Evolutionary conservation across 129 eudicot genomes (phyloP).

Genomic region (Artemisia annua): DNA sequence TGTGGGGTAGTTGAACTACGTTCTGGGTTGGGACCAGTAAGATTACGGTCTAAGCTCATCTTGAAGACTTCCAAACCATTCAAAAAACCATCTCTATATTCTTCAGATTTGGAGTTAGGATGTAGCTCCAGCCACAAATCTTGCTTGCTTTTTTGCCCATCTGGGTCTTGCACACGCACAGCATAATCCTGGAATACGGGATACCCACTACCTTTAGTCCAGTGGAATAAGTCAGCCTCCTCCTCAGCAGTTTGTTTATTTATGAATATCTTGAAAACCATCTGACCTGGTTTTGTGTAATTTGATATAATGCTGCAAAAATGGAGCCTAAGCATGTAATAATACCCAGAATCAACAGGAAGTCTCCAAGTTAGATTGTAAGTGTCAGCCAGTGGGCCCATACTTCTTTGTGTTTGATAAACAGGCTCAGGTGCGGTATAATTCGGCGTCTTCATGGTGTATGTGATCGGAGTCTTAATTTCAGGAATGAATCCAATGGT

Average conservation of each 20-base stretch:
- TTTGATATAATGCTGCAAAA: slow-evolving; percentile 40
- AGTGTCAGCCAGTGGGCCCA: not conserved
- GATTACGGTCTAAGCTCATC: too few relatives aligned
- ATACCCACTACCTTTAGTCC: slow-evolving; percentile 22
- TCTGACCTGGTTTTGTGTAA: not conserved
- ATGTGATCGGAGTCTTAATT: slow-evolving; percentile 24
- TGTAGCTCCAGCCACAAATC: slow-evolving; percentile 25
- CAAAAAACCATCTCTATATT: too few relatives aligned
- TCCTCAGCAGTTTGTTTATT: slow-evolving; percentile 39
- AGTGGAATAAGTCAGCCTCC: slow-evolving; percentile 2
- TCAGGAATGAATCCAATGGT: too few relatives aligned
- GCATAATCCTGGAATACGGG: slow-evolving; percentile 43
- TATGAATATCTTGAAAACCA: slow-evolving; percentile 29
- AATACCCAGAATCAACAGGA: slow-evolving; percentile 44
- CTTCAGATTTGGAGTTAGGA: not conserved
- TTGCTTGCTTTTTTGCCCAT: slow-evolving; percentile 16
- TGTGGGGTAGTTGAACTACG: not conserved
- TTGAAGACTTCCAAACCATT: too few relatives aligned
- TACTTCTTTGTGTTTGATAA: too few relatives aligned
- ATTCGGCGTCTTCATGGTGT: slow-evolving; percentile 23
- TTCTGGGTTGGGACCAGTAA: slow-evolving; percentile 26
- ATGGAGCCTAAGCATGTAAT: slow-evolving; percentile 44
- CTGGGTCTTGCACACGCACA: not conserved
- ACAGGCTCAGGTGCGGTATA: slow-evolving; percentile 35
- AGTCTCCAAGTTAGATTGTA: slow-evolving; percentile 41